These are phyloP conservation scores for Prunus dulcis DNA, from an alignment of 306 rosid genomes.

Conservation along the genomic window DNA sequence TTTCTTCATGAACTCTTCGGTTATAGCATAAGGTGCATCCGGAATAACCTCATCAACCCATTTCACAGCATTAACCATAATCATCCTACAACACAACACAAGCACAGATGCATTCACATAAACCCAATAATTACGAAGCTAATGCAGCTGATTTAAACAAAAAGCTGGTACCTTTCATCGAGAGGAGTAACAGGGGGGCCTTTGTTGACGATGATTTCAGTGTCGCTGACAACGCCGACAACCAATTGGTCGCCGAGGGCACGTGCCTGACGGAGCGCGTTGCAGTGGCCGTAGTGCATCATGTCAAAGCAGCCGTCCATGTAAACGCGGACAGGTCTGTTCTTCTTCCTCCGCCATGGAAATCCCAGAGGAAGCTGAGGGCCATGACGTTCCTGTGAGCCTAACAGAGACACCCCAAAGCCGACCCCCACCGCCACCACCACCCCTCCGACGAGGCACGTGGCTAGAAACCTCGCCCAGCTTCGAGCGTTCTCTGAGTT, in stretches of 20 bases:
- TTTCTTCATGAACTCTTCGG: slow-evolving; percentile 61
- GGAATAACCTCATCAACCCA: slow-evolving; percentile 66
- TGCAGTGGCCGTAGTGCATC: slow-evolving; percentile 75
- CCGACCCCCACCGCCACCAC: slow-evolving; percentile 34
- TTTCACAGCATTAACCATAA: slow-evolving; percentile 56
- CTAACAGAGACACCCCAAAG: slow-evolving; percentile 47
- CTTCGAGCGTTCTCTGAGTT: slow-evolving; percentile 22
- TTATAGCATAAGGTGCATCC: slow-evolving; percentile 61
- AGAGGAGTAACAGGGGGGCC: slow-evolving; percentile 65
- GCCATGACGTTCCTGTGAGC: slow-evolving; percentile 14
- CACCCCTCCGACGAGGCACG: slow-evolving; percentile 61
- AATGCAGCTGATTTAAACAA: not conserved
- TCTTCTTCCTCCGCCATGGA: slow-evolving; percentile 43
- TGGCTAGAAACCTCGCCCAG: slow-evolving; percentile 53
- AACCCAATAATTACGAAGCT: not conserved
- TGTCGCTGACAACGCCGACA: slow-evolving; percentile 60
- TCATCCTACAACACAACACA: slow-evolving; percentile 35
- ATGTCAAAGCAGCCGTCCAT: slow-evolving; percentile 69
- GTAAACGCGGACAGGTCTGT: slow-evolving; percentile 55
- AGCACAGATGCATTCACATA: not conserved
- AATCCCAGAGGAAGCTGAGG: slow-evolving; percentile 32
- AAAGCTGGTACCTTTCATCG: slow-evolving; percentile 39
- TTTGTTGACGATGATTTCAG: slow-evolving; percentile 52
- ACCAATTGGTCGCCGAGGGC: slow-evolving; percentile 59
- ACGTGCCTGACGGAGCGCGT: slow-evolving; percentile 67